A percentile compares a stretch with the other conserved stretches of the same genome.
Evolutionary conservation across 2,329 filamentous ascomycete species (phyloP).

Genomic region (Epichloe baconii): DNA sequence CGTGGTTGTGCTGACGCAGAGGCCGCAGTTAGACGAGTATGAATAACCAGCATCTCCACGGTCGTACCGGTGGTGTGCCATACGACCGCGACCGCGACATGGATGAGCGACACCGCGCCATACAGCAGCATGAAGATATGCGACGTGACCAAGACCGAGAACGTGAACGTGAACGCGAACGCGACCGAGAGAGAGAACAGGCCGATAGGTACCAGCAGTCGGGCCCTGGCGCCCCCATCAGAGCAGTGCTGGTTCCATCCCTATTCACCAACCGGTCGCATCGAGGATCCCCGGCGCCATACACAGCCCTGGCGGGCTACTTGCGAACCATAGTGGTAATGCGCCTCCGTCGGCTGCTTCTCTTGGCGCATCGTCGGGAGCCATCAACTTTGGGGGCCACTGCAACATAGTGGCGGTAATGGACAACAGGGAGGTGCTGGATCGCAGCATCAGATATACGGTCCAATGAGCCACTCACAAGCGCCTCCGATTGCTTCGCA

Average conservation of each 20-base stretch:
- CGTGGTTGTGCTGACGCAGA: conserved; percentile 3
- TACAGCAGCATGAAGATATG: conserved; percentile 35
- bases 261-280: conserved; percentile 88
- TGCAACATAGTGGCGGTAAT: conserved; percentile 38
- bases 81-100: conserved; percentile 37
- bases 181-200: conserved; percentile 26
- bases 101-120: conserved; percentile 33
- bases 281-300: conserved; percentile 68
- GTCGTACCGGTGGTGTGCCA: conserved; percentile 23
- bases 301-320: conserved; percentile 80
- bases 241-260: conserved; percentile 75
- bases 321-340: conserved; percentile 57
- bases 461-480: conserved; percentile 37
- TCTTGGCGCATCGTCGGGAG: conserved; percentile 37
- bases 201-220: conserved; percentile 57
- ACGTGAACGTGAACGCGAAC: conserved; percentile 54
- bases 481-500: conserved; percentile 39
- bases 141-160: conserved; percentile 36
- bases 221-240: conserved; percentile 43
- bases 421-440: conserved; percentile 32
- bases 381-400: conserved; percentile 42
- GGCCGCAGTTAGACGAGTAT: conserved; percentile 20
- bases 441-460: conserved; percentile 44
- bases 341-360: conserved; percentile 36
- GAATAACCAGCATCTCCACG: conserved; percentile 34